Percentiles rank a stretch among this genome's conserved stretches.
Conservation (phyloP, 2,329 filamentous ascomycete genomes). For the Alternaria sp. region DNA sequence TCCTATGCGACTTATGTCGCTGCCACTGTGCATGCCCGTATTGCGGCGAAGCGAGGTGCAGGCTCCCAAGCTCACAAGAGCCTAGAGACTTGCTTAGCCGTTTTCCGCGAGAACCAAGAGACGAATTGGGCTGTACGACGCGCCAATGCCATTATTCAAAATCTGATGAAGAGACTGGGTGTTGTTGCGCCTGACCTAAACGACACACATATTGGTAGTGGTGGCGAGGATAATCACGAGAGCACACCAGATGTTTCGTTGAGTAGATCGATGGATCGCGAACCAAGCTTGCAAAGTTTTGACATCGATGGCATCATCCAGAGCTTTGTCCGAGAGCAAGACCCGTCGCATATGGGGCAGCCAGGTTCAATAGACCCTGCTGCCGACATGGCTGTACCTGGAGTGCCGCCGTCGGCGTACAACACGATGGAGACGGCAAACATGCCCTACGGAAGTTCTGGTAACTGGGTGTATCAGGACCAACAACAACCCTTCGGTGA, state of each 20-base stretch:
- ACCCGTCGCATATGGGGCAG: not conserved
- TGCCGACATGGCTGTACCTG: not conserved
- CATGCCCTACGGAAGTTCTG: constrained; percentile 16
- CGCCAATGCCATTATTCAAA: constrained; percentile 54
- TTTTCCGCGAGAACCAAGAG: constrained; percentile 58
- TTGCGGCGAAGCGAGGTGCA: constrained; percentile 52
- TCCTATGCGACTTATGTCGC: constrained; percentile 63
- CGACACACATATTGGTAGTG: constrained; percentile 24
- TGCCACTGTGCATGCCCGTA: constrained; percentile 60
- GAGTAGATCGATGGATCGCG: constrained; percentile 16
- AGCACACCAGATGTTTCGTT: constrained; percentile 12
- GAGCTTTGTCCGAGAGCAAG: constrained; percentile 46
- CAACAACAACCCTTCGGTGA: constrained; percentile 22
- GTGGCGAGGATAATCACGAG: not conserved
- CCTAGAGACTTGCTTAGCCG: constrained; percentile 54
- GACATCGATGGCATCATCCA: constrained; percentile 53
- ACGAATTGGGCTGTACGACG: constrained; percentile 59
- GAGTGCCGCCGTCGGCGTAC: not conserved
- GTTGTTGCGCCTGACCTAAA: constrained; percentile 21
- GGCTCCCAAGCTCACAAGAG: constrained; percentile 47
- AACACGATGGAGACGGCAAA: not conserved
- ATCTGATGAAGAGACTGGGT: constrained; percentile 55
- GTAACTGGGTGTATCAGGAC: constrained; percentile 13
- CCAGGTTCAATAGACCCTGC: not conserved
- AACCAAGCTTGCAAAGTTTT: constrained; percentile 39